Evolutionary conservation across 768 basidiomycete species (phyloP).

Genomic region (Grammothele lineata): DNA sequence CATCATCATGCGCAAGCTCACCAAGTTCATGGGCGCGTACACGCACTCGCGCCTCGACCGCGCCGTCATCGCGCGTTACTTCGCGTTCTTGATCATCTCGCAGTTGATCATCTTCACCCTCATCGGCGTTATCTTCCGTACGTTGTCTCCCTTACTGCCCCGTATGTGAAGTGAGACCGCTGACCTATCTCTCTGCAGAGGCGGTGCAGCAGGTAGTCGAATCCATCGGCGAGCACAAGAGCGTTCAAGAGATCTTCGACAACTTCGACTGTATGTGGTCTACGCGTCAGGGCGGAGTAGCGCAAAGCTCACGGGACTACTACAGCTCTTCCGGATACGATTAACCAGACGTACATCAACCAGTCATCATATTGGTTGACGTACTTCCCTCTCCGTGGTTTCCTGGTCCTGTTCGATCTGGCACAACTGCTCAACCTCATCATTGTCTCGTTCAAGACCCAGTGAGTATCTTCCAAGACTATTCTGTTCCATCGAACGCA

Average conservation of each 20-base stretch:
- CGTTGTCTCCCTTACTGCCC: too few relatives aligned
- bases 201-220: slow-evolving; percentile 38
- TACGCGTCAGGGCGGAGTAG: neutral
- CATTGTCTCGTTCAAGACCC: slow-evolving; percentile 80
- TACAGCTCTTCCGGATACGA: slow-evolving; percentile 60
- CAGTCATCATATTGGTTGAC: slow-evolving; percentile 93
- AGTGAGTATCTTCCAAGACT: slow-evolving; percentile 34
- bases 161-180: neutral
- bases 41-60: slow-evolving; percentile 84
- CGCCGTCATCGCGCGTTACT: slow-evolving; percentile 89
- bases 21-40: slow-evolving; percentile 61
- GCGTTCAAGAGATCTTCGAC: slow-evolving; percentile 41
- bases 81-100: slow-evolving; percentile 88
- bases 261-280: slow-evolving; percentile 37
- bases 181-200: slow-evolving; percentile 15
- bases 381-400: slow-evolving; percentile 94
- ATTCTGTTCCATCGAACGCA: neutral
- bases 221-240: slow-evolving; percentile 45
- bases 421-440: slow-evolving; percentile 92
- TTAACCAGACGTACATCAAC: slow-evolving; percentile 87
- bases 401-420: slow-evolving; percentile 91
- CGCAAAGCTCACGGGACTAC: neutral
- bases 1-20: slow-evolving; percentile 83
- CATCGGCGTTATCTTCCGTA: slow-evolving; percentile 85
- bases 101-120: slow-evolving; percentile 93